Percentiles rank a stretch among this genome's conserved stretches.
phyloP scores from a whole-genome alignment of 257 asterid genomes.

The Solanum lycopersicoides region DNA sequence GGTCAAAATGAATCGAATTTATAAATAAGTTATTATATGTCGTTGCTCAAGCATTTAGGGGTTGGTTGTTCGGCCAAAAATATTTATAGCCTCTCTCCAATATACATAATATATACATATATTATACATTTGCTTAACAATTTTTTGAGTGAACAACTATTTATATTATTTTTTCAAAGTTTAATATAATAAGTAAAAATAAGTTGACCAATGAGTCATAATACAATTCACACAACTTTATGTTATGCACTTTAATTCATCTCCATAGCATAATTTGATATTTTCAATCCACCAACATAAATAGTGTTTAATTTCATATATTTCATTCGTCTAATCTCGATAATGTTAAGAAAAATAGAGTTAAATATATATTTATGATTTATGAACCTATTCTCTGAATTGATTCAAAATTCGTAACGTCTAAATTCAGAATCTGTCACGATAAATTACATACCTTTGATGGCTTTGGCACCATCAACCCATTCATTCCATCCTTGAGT shows the following conservation, averaged over 20 bases:
- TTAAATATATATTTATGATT: not conserved
- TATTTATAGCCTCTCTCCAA: no score
- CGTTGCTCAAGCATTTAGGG: not conserved
- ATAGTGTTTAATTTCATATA: not conserved
- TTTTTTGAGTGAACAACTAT: not conserved
- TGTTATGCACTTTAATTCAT: no score
- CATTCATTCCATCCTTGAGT: constrained; percentile 58
- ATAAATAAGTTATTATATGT: not conserved
- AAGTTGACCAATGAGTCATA: not conserved
- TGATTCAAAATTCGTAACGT: not conserved
- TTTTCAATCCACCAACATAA: not conserved
- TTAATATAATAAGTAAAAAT: not conserved
- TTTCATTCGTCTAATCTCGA: not conserved
- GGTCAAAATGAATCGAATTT: not conserved
- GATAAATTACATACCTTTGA: constrained; percentile 35
- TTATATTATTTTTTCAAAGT: not conserved
- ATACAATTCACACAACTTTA: not conserved
- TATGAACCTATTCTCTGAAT: not conserved
- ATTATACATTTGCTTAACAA: not conserved
- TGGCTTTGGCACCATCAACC: constrained; percentile 63
- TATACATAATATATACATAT: no score
- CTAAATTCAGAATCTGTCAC: not conserved
- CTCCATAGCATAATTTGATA: no score
- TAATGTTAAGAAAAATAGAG: not conserved
- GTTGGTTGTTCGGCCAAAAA: no score